Conservation (phyloP, 2,329 filamentous ascomycete genomes). For the Pseudocercospora vitis region DNA sequence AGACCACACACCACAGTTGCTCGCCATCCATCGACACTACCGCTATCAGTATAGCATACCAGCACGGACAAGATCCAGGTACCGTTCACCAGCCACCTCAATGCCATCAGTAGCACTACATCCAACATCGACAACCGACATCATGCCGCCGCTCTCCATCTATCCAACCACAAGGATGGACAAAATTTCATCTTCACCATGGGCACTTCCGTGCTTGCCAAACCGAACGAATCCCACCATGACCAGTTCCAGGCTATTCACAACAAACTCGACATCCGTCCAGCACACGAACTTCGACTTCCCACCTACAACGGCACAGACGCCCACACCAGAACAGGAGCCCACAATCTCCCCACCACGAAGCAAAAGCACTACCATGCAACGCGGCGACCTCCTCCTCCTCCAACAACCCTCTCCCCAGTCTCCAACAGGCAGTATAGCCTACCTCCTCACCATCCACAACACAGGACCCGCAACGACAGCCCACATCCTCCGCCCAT, state of each 20-base stretch:
- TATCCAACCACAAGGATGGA: constrained; percentile 4
- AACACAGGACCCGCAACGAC: not conserved
- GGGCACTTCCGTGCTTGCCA: no score
- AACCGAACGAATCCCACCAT: no score
- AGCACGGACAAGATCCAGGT: not conserved
- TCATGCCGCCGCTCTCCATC: not conserved
- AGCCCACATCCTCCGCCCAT: not conserved
- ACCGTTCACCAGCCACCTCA: not conserved
- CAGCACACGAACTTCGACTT: not conserved
- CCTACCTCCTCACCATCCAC: not conserved
- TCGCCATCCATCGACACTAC: not conserved
- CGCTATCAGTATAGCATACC: not conserved
- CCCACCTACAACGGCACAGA: not conserved
- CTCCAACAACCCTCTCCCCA: not conserved
- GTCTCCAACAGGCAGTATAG: not conserved
- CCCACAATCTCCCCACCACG: not conserved
- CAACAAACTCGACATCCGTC: not conserved
- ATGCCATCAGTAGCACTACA: not conserved
- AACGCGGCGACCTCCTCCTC: not conserved
- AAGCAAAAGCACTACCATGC: not conserved
- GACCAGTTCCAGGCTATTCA: no score
- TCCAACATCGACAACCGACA: not conserved
- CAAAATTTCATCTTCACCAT: not conserved
- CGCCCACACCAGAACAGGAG: not conserved
- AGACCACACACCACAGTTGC: not conserved